Base-by-base conservation (phyloP, 1,139 yeast genomes). In the Wickerhamomyces sp. region DNA sequence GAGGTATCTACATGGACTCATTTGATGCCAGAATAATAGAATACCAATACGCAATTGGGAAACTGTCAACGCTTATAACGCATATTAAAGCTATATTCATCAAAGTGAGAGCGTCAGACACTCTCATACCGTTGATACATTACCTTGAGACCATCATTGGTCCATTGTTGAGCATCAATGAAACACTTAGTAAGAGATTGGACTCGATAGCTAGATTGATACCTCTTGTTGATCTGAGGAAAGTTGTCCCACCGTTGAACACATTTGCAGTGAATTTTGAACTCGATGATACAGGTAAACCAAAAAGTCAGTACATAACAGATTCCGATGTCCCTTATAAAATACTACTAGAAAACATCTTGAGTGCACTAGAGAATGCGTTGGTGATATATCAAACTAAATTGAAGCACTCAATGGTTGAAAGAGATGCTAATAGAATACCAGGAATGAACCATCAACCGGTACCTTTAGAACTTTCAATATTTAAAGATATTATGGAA, bases 81-180 rank as follows among this genome's bases (percentile, higher is more conserved):
- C 48, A 51, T 10, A 47, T 59, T n/a, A 59, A 53, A 43, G 56
- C 55, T 6, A 43, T 62, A 34, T 55, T 54, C 35, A 60, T 58
- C 43, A 59, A 53, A 31, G 44, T 50, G 27, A 49, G 51, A 41
- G 52, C 36, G 42, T 50, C 40, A 29, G 29, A 30, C 10, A 48
- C 33, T 9, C 23, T 50, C n/a, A 42, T 58, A 1, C 64, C 68
- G 1, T 54, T 66, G 10, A 45, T 64, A 6, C 63, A 61, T 35
- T 55, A 59, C 33, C 53, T 66, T n/a, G 49, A 60, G 4, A 40
- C 74, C 8, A 54, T 78, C 27, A 53, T 69, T 1, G 80, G 82
- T 0, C 68, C 68, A 30, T 53, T 73, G 2, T 72, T 79, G 57
- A 71, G 79, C 41, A 71, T 78, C 40, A 75, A 73, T 51, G 84